Evolutionary conservation across 192 early-diverging fungal species (phyloP), one percentile per base, ranked within the genome.

Genomic region (Globomyces pollinis-pini): DNA sequence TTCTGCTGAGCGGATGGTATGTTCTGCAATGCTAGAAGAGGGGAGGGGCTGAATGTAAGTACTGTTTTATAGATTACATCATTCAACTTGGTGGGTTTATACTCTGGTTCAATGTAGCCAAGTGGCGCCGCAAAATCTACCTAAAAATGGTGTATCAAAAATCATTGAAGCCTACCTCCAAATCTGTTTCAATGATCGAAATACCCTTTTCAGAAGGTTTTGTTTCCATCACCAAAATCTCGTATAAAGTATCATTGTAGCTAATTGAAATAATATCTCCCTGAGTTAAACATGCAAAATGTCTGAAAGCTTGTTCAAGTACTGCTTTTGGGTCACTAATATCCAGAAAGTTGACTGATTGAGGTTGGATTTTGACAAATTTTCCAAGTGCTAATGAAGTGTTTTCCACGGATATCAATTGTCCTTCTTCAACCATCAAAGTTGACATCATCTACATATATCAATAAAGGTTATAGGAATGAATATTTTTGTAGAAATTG

Each of bases 281-380:
- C 11, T 86, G 73, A 1, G 96, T 99, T 50, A 99, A 73, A 1
- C 91, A 91, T 12, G 93, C 80, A 66, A 90, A 99, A 66, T 89
- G 85, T 30, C 91, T 82, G 16, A 99, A 69, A 2, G 93, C 88
- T 51, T 92, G 91, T 66, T 99, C 96, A 13, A 99, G 80, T 72
- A 99, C 96, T 21, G 96, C 96, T 28, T 89, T 88, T 29, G 89
- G 93, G 63, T 99, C 94, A 26, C 85, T 85, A 62, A 99, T 99
- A 60, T 98, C 93, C 62, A 99, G 68, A 71, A 99, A 99, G 57
- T 95, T 89, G 1, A 84, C 83, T 13, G 87, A 88, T 70, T 99
- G 96, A n/a, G 96, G 91, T 61, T 99, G 91, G 45, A 99, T 88
- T 67, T 93, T 94, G 39, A 96, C 92, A 78, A 91, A 89, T 0